A percentile compares a stretch with the other conserved stretches of the same genome.
phyloP scores from a whole-genome alignment of 352 stramenopile genomes.

The Lagenidium giganteum region DNA sequence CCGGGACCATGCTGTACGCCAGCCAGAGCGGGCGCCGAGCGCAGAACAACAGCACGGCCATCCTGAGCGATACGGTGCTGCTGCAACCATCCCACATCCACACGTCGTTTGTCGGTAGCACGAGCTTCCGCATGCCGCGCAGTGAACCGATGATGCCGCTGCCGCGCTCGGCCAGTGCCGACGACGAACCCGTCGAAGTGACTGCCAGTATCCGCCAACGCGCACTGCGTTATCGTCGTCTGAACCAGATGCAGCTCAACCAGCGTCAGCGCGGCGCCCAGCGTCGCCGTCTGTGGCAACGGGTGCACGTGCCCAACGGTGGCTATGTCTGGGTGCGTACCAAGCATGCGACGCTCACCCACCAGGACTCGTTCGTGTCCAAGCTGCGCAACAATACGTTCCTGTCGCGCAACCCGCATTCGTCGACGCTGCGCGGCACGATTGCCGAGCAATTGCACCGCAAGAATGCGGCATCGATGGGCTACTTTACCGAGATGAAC shows the following conservation, averaged over 20 bases:
- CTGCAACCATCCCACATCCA: conserved; percentile 17
- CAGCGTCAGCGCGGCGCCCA: conserved; percentile 57
- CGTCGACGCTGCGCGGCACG: conserved; percentile 30
- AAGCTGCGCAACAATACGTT: conserved; percentile 63
- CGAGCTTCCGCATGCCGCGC: too few relatives aligned
- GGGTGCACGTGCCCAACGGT: conserved; percentile 44
- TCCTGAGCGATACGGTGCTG: conserved; percentile 14
- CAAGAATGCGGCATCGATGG: conserved; percentile 72
- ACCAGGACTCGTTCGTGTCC: conserved; percentile 35
- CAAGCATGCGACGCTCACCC: conserved; percentile 14
- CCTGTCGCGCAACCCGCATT: conserved; percentile 40
- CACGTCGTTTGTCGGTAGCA: neutral
- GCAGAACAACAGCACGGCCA: conserved; percentile 3
- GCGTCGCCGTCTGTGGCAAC: conserved; percentile 52
- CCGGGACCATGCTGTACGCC: conserved; percentile 26
- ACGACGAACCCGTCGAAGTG: neutral
- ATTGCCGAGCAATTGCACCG: conserved; percentile 62
- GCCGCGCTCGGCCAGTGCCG: neutral
- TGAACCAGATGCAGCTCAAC: conserved; percentile 67
- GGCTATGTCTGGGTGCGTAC: conserved; percentile 65
- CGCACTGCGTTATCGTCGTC: conserved; percentile 46
- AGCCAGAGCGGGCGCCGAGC: conserved; percentile 24
- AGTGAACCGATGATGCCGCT: too few relatives aligned
- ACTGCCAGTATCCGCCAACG: conserved; percentile 25
- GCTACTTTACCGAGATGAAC: conserved; percentile 58